These are phyloP conservation scores for Diplodia mutila DNA, from an alignment of 2,329 filamentous ascomycete genomes.

Conservation along the genomic window DNA sequence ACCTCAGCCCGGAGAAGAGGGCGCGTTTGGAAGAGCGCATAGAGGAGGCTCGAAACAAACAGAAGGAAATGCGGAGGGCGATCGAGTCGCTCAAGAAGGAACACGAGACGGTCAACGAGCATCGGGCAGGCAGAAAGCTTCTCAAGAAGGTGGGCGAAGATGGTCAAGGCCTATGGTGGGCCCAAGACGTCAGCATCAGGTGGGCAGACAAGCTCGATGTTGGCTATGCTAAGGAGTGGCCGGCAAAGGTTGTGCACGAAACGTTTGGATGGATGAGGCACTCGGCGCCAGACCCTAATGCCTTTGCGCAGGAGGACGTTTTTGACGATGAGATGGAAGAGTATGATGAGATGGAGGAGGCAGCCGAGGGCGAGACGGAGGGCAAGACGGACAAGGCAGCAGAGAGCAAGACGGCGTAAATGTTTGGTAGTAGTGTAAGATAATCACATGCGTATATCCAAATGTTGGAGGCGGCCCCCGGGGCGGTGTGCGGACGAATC, in stretches of 20 bases:
- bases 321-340: no score
- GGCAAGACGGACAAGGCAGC: no score
- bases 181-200: constrained; percentile 35
- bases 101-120: no score
- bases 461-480: neutral
- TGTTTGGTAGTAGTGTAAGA: constrained; percentile 8
- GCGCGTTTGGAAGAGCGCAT: neutral
- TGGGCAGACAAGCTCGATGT: constrained; percentile 43
- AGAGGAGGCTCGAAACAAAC: no score
- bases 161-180: constrained; percentile 35
- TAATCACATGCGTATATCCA: constrained; percentile 13
- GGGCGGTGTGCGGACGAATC: neutral
- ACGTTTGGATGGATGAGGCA: constrained; percentile 24
- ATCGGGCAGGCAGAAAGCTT: no score
- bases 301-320: no score
- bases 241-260: constrained; percentile 29
- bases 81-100: no score
- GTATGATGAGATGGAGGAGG: no score
- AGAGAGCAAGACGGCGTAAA: no score
- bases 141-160: no score
- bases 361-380: no score
- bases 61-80: no score
- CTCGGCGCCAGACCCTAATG: neutral
- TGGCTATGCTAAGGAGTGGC: constrained; percentile 33
- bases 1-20: neutral